These are phyloP conservation scores for Paraphysoderma sedebokerense DNA, from an alignment of 371 early-diverging fungal species.

Conservation along the genomic window DNA sequence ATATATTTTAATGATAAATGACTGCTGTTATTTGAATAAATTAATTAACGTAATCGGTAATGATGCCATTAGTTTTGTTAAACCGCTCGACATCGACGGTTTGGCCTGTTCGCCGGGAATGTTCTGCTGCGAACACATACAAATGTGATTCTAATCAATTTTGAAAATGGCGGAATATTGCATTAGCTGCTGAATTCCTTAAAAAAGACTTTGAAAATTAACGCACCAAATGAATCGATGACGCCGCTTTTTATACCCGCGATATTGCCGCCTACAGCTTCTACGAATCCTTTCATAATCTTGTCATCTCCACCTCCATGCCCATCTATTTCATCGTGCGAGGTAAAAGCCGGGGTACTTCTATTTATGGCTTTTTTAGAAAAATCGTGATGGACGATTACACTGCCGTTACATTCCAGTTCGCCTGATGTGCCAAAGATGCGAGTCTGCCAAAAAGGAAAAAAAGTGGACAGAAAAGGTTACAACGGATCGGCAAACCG, in stretches of 20 bases:
- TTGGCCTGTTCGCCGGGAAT: slow-evolving; percentile 13
- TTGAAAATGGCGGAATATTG: slow-evolving; percentile 12
- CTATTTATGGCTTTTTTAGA: slow-evolving; percentile 3
- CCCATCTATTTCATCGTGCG: slow-evolving; percentile 10
- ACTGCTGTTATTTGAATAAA: no score
- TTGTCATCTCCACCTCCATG: slow-evolving; percentile 29
- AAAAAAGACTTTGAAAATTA: no score
- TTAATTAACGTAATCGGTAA: no score
- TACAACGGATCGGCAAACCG: no score
- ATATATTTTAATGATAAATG: no score
- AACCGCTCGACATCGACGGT: slow-evolving; percentile 17
- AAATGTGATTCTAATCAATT: slow-evolving; percentile 15
- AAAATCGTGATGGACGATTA: slow-evolving; percentile 13
- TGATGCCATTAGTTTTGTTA: no score
- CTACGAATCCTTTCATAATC: slow-evolving; percentile 15
- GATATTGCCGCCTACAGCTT: slow-evolving; percentile 21
- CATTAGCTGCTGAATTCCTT: slow-evolving; percentile 5
- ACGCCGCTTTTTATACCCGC: slow-evolving; percentile 15
- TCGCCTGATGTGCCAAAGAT: slow-evolving; percentile 29
- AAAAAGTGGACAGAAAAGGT: no score
- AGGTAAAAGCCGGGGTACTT: slow-evolving; percentile 1
- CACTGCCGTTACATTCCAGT: slow-evolving; percentile 21
- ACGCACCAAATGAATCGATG: slow-evolving; percentile 17
- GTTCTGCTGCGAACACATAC: slow-evolving; percentile 31
- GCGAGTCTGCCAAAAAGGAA: no score